Percentiles rank a stretch among this genome's conserved stretches.
Evolutionary conservation across 2,329 filamentous ascomycete species (phyloP).

Genomic region (Clarireedia sp.): DNA sequence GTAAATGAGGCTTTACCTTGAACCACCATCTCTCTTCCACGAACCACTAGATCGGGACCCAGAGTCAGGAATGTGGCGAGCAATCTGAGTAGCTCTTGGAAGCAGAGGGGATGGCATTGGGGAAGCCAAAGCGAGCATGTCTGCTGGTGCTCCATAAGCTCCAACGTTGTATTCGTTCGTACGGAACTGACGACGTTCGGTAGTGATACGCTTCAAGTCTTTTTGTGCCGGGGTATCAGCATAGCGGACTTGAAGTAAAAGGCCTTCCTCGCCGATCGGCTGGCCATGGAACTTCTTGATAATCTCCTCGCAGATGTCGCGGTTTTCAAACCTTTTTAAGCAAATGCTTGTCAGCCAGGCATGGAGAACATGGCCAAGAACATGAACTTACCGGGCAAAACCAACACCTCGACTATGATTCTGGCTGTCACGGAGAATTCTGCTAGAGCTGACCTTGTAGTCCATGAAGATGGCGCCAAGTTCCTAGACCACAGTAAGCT

Average conservation of each 20-base stretch:
- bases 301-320: slow-evolving; percentile 83
- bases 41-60: slow-evolving; percentile 23
- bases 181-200: slow-evolving; percentile 89
- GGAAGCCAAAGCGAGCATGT: slow-evolving; percentile 38
- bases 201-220: slow-evolving; percentile 89
- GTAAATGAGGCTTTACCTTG: slow-evolving; percentile 15
- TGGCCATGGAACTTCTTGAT: slow-evolving; percentile 80
- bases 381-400: slow-evolving; percentile 71
- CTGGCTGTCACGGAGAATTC: slow-evolving; percentile 85
- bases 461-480: slow-evolving; percentile 70
- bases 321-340: slow-evolving; percentile 67
- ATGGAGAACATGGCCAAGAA: neutral
- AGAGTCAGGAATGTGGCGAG: slow-evolving; percentile 25
- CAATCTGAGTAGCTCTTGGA: slow-evolving; percentile 27
- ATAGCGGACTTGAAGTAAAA: slow-evolving; percentile 89
- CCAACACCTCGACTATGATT: slow-evolving; percentile 95
- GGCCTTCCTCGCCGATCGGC: slow-evolving; percentile 65
- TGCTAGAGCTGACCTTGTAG: slow-evolving; percentile 82
- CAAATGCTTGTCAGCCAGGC: neutral
- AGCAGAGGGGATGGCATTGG: slow-evolving; percentile 32
- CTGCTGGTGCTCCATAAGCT: slow-evolving; percentile 48
- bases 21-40: slow-evolving; percentile 28
- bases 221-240: slow-evolving; percentile 97
- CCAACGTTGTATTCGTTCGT: slow-evolving; percentile 88
- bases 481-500: slow-evolving; percentile 43